phyloP scores from a whole-genome alignment of 768 basidiomycete genomes.

The Hygrophorus pudorinus region DNA sequence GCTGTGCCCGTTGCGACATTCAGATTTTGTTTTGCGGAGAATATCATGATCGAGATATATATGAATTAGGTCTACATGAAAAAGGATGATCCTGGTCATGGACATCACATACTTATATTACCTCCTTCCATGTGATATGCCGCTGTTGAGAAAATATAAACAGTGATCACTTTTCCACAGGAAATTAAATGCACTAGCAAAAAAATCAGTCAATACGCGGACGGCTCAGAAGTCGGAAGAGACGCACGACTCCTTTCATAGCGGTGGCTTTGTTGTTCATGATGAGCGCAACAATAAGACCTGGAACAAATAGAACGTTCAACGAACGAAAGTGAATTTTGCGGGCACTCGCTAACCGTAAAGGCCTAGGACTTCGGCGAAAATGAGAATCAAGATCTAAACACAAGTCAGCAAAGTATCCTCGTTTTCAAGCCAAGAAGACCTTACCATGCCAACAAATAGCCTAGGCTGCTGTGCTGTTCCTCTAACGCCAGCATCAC shows the following conservation, averaged over 20 bases:
- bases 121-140: no score
- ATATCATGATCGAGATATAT: background rate
- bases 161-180: no score
- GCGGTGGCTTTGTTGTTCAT: constrained; percentile 69
- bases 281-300: constrained; percentile 90
- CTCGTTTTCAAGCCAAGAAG: background rate
- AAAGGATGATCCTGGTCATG: background rate
- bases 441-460: constrained; percentile 84
- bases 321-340: background rate
- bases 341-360: constrained; percentile 44
- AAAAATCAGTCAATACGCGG: no score
- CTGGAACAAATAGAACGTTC: constrained; percentile 17
- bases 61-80: background rate
- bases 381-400: constrained; percentile 96
- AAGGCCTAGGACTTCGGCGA: constrained; percentile 87
- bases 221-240: no score
- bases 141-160: no score
- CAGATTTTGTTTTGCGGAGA: no score
- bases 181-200: no score
- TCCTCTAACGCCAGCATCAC: constrained; percentile 96
- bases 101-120: no score
- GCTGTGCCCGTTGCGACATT: no score
- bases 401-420: constrained; percentile 2
- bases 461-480: constrained; percentile 94
- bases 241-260: constrained; percentile 1